These are phyloP conservation scores for Salmacisia buchloeana DNA, from an alignment of 1,284 basidiomycete species.

Conservation along the genomic window DNA sequence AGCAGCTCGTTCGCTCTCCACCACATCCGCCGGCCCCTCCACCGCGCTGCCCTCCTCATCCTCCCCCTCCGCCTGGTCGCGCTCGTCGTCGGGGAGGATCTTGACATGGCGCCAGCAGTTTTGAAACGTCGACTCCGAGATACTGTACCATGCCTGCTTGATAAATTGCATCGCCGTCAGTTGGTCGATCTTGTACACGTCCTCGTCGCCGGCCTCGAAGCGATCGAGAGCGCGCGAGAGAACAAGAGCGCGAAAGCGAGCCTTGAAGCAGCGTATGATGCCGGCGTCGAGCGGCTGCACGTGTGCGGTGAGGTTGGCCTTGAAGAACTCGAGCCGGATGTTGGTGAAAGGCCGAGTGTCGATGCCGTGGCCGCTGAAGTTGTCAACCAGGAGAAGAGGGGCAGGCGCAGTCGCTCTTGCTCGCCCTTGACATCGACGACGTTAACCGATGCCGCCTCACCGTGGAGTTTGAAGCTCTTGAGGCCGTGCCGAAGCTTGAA, in stretches of 20 bases:
- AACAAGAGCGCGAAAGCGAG: not conserved
- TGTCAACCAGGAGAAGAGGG: conserved; percentile 12
- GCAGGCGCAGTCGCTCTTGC: not conserved
- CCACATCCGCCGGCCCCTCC: too few species aligned
- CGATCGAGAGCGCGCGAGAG: not conserved
- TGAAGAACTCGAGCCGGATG: conserved; percentile 15
- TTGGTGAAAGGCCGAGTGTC: conserved; percentile 9
- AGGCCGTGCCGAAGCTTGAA: not conserved
- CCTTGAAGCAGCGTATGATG: conserved; percentile 15
- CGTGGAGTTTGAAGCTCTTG: not conserved
- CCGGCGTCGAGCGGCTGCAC: conserved; percentile 17
- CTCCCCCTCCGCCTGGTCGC: too few species aligned
- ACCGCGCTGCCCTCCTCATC: too few species aligned
- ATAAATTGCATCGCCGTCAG: not conserved
- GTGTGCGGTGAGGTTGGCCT: conserved; percentile 14
- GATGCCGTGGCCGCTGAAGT: conserved; percentile 14
- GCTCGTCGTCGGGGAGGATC: not conserved
- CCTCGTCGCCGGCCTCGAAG: not conserved
- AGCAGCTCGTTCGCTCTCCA: too few species aligned
- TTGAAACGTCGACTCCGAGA: not conserved
- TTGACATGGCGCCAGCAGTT: not conserved
- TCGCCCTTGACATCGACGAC: not conserved
- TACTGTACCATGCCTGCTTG: not conserved
- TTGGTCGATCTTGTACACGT: not conserved
- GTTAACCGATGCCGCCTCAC: not conserved